Percentiles rank a stretch among this genome's conserved stretches.
phyloP scores from a whole-genome alignment of 2,329 filamentous ascomycete species.

The Coleophoma crateriformis region DNA sequence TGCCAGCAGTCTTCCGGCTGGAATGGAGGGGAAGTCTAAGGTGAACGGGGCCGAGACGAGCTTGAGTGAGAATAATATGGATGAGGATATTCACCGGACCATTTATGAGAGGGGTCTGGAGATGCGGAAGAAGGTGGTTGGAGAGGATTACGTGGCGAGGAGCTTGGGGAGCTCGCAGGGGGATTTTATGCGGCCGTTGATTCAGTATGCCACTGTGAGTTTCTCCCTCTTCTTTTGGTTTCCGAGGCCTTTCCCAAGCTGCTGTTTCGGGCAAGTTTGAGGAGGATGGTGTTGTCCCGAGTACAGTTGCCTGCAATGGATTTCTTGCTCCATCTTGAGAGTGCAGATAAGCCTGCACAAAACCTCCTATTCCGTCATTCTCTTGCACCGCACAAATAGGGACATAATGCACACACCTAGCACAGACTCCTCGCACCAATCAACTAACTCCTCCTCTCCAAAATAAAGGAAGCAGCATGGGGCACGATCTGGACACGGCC shows the following conservation, averaged over 20 bases:
- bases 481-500: slow-evolving; percentile 25
- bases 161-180: slow-evolving; percentile 13
- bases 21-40: too few relatives aligned
- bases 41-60: too few relatives aligned
- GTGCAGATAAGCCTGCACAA: too few relatives aligned
- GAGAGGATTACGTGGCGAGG: slow-evolving; percentile 20
- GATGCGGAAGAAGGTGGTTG: slow-evolving; percentile 21
- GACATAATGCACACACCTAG: too few relatives aligned
- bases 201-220: slow-evolving; percentile 22
- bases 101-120: slow-evolving; percentile 16
- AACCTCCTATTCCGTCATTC: too few relatives aligned
- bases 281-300: too few relatives aligned
- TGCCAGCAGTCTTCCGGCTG: too few relatives aligned
- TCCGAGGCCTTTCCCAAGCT: background rate
- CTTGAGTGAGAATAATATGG: slow-evolving; percentile 20
- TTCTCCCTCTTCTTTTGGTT: background rate
- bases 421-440: too few relatives aligned
- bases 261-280: background rate
- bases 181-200: slow-evolving; percentile 21
- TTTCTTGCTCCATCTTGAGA: too few relatives aligned
- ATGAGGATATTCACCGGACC: slow-evolving; percentile 11
- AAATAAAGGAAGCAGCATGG: slow-evolving; percentile 20
- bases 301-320: too few relatives aligned
- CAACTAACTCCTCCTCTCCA: too few relatives aligned
- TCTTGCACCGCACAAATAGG: too few relatives aligned